Evolutionary conservation across 805 yeast species (phyloP).

Genomic region (Yamadazyma olivae): DNA sequence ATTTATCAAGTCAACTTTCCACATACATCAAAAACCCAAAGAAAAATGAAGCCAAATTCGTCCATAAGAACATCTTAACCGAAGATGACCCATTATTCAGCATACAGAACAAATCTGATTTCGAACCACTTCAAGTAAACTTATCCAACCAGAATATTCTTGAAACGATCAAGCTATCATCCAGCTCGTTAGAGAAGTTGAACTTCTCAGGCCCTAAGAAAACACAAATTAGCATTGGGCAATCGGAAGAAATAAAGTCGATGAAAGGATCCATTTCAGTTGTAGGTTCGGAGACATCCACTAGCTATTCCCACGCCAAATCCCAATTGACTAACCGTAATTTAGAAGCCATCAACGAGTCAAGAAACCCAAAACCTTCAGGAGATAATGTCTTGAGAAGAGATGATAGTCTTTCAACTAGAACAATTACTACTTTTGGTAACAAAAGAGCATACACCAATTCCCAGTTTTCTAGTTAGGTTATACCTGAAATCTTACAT

Average conservation of each 20-base stretch:
- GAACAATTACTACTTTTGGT: conserved; percentile 2
- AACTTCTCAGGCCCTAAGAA: background rate
- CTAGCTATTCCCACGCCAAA: conserved; percentile 2
- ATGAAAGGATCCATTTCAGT: conserved; percentile 18
- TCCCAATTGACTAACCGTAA: conserved; percentile 3
- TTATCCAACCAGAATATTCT: conserved; percentile 7
- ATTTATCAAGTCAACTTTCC: conserved; percentile 24
- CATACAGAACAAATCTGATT: background rate
- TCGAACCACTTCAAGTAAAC: background rate
- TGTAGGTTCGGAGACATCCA: conserved; percentile 9
- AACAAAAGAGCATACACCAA: background rate
- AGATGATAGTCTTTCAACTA: conserved; percentile 9
- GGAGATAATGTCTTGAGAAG: conserved; percentile 5
- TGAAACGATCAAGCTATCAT: conserved; percentile 4
- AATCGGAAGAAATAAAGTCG: conserved; percentile 16
- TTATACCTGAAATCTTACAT: too few relatives aligned
- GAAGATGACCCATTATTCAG: conserved; percentile 9
- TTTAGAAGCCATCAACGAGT: conserved; percentile 3
- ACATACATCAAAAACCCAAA: conserved; percentile 14
- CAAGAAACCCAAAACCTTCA: background rate
- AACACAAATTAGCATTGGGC: background rate
- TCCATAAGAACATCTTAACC: conserved; percentile 13
- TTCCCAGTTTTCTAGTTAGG: background rate
- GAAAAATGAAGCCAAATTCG: conserved; percentile 7
- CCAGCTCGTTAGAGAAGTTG: conserved; percentile 1